Conservation (phyloP, 768 basidiomycete genomes). For the Mycena haematopus region DNA sequence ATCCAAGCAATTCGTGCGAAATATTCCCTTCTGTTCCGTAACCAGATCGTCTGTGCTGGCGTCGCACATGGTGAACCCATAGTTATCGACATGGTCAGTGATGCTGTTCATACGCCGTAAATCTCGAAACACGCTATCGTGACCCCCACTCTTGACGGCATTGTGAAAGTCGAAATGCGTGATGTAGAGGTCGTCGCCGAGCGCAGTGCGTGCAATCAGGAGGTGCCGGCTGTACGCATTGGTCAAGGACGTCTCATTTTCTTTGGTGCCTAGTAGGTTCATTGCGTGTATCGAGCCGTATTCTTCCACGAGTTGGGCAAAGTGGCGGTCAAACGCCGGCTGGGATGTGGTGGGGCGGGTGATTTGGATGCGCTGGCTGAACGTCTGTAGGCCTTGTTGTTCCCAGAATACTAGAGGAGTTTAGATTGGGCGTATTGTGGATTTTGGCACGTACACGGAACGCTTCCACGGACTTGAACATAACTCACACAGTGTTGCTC, state of each 20-base stretch:
- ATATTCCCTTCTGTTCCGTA: constrained; percentile 90
- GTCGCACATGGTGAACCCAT: constrained; percentile 88
- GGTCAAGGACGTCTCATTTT: constrained; percentile 88
- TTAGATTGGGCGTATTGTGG: constrained; percentile 25
- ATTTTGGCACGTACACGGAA: constrained; percentile 75
- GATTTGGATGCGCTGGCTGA: constrained; percentile 93
- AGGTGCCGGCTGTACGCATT: constrained; percentile 85
- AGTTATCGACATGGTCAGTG: constrained; percentile 70
- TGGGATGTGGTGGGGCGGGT: constrained; percentile 95
- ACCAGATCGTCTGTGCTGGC: constrained; percentile 69
- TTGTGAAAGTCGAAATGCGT: constrained; percentile 96
- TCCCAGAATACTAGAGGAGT: constrained; percentile 90
- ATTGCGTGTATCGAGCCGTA: constrained; percentile 88
- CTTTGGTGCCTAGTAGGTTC: constrained; percentile 90
- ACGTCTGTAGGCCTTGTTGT: constrained; percentile 94
- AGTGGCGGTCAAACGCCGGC: constrained; percentile 96
- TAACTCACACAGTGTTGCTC: constrained; percentile 90
- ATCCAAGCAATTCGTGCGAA: constrained; percentile 94
- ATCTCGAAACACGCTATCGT: constrained; percentile 84
- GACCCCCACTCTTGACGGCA: constrained; percentile 78
- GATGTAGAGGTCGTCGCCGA: constrained; percentile 74
- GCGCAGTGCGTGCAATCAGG: constrained; percentile 62
- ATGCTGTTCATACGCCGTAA: constrained; percentile 68
- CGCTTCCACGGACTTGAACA: constrained; percentile 92
- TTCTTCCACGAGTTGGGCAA: constrained; percentile 83